Evolutionary conservation across 257 asterid species (phyloP), one percentile per base, ranked within the genome.

Genomic region (Anisodus tanguticus): DNA sequence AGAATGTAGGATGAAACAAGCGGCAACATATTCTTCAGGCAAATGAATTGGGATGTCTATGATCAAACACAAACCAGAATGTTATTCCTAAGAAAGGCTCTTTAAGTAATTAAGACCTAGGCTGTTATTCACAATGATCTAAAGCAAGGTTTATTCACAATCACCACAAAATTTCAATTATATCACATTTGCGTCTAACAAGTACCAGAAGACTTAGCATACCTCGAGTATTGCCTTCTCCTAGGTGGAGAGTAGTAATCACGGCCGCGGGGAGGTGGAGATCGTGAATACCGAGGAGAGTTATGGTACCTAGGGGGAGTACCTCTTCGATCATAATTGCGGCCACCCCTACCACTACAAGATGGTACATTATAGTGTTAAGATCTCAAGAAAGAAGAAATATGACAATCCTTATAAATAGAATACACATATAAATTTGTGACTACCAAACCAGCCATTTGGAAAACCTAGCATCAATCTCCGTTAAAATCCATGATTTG

Each of bases 151-250:
- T 41, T 16, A 43, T 39, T 71, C 5, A 43, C 10, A 26, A 26
- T 26, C 63, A 26, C 45, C 81, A 77, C 45, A 53, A 77, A 51
- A 51, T 53, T 13, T 31, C 64, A 53, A 77, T 2, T 13, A 51
- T 51, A 53, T 26, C 47, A 77, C 81, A 53, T 31, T 77, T 8
- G 49, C 26, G 41, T 11, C 22, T 53, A 53, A 3, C 12, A 51
- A 77, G 26, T n/a, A 17, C 17, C 26, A 59, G 4, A 17, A n/a
- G 10, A 0, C 3, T 19, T 16, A 63, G 2, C 85, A 63, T 83
- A 93, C 99, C 99, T 93, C 3, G 98, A 92, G 89, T 91, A 87
- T 39, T 84, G 85, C 71, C 97, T 90, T 88, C 98, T 91, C 93
- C 88, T 95, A n/a, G 90, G 49, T 8, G 81, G 88, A 11, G 99